Conservation (phyloP, 2,329 filamentous ascomycete genomes). For the Cladosporium colombiae region DNA sequence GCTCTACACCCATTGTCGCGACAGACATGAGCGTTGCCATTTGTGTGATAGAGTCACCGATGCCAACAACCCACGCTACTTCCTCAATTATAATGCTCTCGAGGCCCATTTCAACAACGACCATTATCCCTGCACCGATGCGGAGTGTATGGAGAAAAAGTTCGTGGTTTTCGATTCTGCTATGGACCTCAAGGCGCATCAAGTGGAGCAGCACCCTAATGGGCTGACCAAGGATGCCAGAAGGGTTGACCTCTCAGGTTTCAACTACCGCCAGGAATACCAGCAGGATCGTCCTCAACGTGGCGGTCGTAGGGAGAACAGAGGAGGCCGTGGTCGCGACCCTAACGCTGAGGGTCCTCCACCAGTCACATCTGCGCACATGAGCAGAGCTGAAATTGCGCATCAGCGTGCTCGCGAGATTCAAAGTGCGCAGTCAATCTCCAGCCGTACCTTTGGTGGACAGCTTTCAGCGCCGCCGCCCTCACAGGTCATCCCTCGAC, state of each 20-base stretch:
- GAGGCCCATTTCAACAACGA: slow-evolving; percentile 85
- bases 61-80: slow-evolving; percentile 80
- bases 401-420: slow-evolving; percentile 92
- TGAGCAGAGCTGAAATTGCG: slow-evolving; percentile 84
- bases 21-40: slow-evolving; percentile 93
- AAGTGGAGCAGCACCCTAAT: slow-evolving; percentile 78
- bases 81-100: slow-evolving; percentile 80
- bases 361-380: slow-evolving; percentile 72
- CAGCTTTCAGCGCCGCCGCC: slow-evolving; percentile 59
- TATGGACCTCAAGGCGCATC: slow-evolving; percentile 92
- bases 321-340: slow-evolving; percentile 71
- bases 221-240: slow-evolving; percentile 81
- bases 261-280: slow-evolving; percentile 76
- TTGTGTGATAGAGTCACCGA: slow-evolving; percentile 74
- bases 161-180: slow-evolving; percentile 96
- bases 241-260: slow-evolving; percentile 81
- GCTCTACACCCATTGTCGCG: slow-evolving; percentile 87
- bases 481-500: slow-evolving; percentile 33
- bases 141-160: slow-evolving; percentile 92
- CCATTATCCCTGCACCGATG: slow-evolving; percentile 81
- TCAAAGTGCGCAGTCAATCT: slow-evolving; percentile 79
- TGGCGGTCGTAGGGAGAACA: slow-evolving; percentile 33
- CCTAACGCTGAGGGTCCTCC: slow-evolving; percentile 82
- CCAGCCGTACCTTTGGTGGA: slow-evolving; percentile 80
- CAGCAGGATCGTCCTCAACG: slow-evolving; percentile 56